Evolutionary conservation across 129 eudicot genomes (phyloP).

Genomic region (Artemisia tridentata): DNA sequence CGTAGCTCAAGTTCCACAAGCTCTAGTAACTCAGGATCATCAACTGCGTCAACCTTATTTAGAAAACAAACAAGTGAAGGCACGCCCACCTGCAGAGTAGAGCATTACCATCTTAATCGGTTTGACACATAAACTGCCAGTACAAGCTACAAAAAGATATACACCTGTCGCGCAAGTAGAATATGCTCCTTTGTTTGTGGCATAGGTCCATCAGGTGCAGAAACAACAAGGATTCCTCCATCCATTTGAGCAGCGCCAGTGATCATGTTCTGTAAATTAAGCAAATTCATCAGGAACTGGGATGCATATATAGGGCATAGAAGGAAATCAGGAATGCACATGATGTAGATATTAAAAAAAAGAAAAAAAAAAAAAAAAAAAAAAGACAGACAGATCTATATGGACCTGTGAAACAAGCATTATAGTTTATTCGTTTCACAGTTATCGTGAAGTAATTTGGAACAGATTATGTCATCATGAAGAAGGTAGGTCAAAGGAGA

Average conservation of each 20-base stretch:
- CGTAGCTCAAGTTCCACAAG: slow-evolving; percentile 92
- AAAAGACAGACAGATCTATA: too few species aligned
- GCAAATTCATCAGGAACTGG: slow-evolving; percentile 2
- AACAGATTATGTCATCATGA: too few species aligned
- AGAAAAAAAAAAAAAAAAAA: too few species aligned
- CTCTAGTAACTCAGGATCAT: slow-evolving; percentile 88
- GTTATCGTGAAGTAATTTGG: too few species aligned
- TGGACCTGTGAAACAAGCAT: too few species aligned
- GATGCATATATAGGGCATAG: background rate
- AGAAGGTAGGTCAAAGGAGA: too few species aligned
- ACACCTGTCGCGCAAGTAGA: slow-evolving; percentile 90
- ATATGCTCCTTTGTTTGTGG: slow-evolving; percentile 97
- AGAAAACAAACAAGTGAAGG: slow-evolving; percentile 87
- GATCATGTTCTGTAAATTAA: slow-evolving; percentile 71
- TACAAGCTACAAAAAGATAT: background rate
- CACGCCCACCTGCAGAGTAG: slow-evolving; percentile 72
- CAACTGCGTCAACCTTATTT: slow-evolving; percentile 84
- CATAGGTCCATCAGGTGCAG: slow-evolving; percentile 98
- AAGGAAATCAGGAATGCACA: too few species aligned
- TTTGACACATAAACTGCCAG: background rate
- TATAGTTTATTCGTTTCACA: too few species aligned
- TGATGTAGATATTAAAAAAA: too few species aligned
- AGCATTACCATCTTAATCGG: too few species aligned
- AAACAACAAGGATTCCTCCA: slow-evolving; percentile 93
- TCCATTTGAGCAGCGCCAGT: slow-evolving; percentile 99